These are phyloP conservation scores for Aspergillus arachidicola DNA, from an alignment of 2,329 filamentous ascomycete species.

Conservation along the genomic window DNA sequence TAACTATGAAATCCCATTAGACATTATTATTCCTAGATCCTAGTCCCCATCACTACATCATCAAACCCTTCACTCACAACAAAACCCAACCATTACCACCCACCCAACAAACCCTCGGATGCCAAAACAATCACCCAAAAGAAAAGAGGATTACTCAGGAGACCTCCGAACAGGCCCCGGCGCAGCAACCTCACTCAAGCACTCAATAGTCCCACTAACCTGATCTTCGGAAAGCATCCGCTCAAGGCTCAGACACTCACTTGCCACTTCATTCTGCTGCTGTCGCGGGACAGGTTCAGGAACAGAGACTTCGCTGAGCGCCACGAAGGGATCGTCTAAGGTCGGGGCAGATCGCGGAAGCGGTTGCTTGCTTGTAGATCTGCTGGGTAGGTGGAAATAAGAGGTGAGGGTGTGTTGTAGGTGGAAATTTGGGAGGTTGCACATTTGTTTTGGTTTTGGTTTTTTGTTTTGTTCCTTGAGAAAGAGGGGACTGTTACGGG, in stretches of 20 bases:
- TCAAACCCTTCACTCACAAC: too few relatives aligned
- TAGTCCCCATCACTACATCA: too few relatives aligned
- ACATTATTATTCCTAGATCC: too few relatives aligned
- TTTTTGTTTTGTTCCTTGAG: too few relatives aligned
- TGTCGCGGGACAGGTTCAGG: background rate
- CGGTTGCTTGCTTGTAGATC: background rate
- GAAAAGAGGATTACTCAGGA: too few relatives aligned
- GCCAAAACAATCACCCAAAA: too few relatives aligned
- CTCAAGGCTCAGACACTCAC: conserved; percentile 27
- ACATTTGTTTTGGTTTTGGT: background rate
- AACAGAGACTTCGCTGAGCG: background rate
- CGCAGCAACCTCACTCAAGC: background rate
- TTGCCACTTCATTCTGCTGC: background rate
- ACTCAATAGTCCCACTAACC: conserved; percentile 18
- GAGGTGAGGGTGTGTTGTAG: background rate
- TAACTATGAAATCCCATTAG: too few relatives aligned
- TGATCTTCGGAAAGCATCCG: conserved; percentile 45
- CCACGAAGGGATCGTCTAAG: background rate
- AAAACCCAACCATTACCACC: too few relatives aligned
- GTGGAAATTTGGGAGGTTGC: background rate
- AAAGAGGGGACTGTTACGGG: too few relatives aligned
- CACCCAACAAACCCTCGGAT: too few relatives aligned
- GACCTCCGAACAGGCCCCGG: background rate
- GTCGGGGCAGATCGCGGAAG: background rate
- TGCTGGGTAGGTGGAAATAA: background rate